Base-by-base conservation (phyloP, 2,329 filamentous ascomycete species). In the Colletotrichum incanum region DNA sequence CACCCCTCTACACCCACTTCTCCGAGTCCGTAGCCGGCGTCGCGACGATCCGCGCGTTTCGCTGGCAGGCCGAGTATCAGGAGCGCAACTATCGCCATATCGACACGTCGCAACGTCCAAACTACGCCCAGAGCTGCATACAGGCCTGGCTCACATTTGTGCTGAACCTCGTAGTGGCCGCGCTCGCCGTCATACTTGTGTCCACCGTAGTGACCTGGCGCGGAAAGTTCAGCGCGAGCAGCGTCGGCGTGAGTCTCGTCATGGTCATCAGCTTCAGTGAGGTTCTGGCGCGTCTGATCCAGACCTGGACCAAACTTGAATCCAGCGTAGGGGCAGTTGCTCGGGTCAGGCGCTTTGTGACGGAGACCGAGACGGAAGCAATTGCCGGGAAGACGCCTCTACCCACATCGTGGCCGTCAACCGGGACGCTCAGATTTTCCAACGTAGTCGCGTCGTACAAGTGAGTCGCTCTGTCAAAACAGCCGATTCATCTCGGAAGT, bases 1-100 rank as follows among this genome's bases (percentile, higher is more conserved):
- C 77, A 11, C 80, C 80, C 5, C 73, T 82, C 0, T 82, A 80
- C 54, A 77, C 78, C 2, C 76, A 78, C 59, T 81, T 81, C 55
- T 74, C 72, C 26, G 77, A 78, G 43, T 76, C 76, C 1, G 68
- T 76, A 14, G 54, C 63, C 0, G 76, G 76, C 1, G 60, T 65
- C 1, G 67, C 76, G 3, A 77, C 74, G 0, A 76, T 77, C 20
- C 69, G 75, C n/a, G 75, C 75, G 28, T 77, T 75, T 28, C 2
- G 55, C 4, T 73, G 70, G 70, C 60, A 73, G 5, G 6, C 18
- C 5, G 14, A 56, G 2, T 71, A 70, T 43, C 54, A 66, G 20
- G 43, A 34, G 0, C 70, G 61, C 5, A 62, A 31, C 3, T 58
- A 65, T 11, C 0, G 18, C 8, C 47, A 39, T n/a, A 28, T 71